A percentile compares a stretch with the other conserved stretches of the same genome.
phyloP scores from a whole-genome alignment of 2,329 filamentous ascomycete genomes.

The Ophiostoma montium region DNA sequence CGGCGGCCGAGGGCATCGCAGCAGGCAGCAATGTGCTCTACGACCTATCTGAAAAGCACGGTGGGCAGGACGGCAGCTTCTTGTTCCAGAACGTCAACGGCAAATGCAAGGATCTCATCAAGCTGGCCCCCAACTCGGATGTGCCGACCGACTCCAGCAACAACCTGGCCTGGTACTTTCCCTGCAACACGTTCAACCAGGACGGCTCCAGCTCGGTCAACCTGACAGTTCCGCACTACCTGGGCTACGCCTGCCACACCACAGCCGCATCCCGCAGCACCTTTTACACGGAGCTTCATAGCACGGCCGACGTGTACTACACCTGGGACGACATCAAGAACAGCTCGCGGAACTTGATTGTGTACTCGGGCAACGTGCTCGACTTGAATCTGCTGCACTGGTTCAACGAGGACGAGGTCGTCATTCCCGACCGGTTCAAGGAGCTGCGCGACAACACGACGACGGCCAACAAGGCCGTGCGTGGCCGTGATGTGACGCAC shows the following conservation, averaged over 20 bases:
- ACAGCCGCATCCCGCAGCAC: slow-evolving; percentile 48
- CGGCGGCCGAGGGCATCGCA: slow-evolving; percentile 65
- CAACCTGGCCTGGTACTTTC: slow-evolving; percentile 91
- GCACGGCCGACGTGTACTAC: slow-evolving; percentile 81
- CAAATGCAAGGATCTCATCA: slow-evolving; percentile 86
- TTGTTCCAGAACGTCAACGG: slow-evolving; percentile 98
- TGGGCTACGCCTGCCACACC: slow-evolving; percentile 84
- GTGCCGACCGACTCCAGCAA: slow-evolving; percentile 62
- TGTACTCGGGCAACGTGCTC: slow-evolving; percentile 87
- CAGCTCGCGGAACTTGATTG: slow-evolving; percentile 72
- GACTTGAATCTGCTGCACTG: slow-evolving; percentile 79
- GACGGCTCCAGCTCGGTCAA: slow-evolving; percentile 77
- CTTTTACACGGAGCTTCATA: slow-evolving; percentile 57
- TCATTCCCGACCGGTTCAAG: slow-evolving; percentile 62
- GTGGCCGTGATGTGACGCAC: slow-evolving; percentile 79
- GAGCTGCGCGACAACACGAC: slow-evolving; percentile 57
- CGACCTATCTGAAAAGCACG: slow-evolving; percentile 67
- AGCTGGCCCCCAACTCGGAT: slow-evolving; percentile 51
- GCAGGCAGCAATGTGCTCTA: slow-evolving; percentile 65
- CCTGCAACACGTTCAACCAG: slow-evolving; percentile 81
- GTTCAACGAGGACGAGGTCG: slow-evolving; percentile 75
- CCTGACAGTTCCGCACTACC: slow-evolving; percentile 55
- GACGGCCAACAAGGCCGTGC: slow-evolving; percentile 45
- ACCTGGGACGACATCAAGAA: slow-evolving; percentile 93
- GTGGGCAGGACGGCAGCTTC: slow-evolving; percentile 89